Base-by-base conservation (phyloP, 148 eudicot genomes). In the Euryodendron excelsum region DNA sequence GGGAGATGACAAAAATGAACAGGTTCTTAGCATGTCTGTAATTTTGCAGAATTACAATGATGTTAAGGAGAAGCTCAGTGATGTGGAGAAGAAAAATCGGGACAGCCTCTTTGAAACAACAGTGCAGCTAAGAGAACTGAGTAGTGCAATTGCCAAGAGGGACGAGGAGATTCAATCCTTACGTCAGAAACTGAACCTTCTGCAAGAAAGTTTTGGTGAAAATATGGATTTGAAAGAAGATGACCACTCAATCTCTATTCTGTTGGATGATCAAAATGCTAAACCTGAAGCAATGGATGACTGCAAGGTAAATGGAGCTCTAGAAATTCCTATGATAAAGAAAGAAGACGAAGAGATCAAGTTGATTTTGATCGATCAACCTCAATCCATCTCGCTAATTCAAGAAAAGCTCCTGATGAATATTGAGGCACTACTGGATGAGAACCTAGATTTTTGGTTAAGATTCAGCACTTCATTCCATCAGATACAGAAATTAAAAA, bases 371-470 rank as follows among this genome's bases (percentile, higher is more conserved):
- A 47, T 80, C 1, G 73, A 80, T 39, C 72, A 82, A 36, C 75
- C 73, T 45, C 77, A 74, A 56, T 62, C 80, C 18, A 44, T 88
- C 34, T 96, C 99, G 9, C 81, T 81, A 1, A 71, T 84, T 33
- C 98, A 96, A 77, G 93, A 89, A 69, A 92, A 88, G 79, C 87
- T 96, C 20, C 87, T 93, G 62, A 84, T 76, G 59, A 87, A 85
- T 37, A 93, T 93, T 8, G 95, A 93, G 81, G 88, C 90, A 56
- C 80, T 96, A 74, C 83, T 96, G 8, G 98, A 96, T 39, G 92
- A 90, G 79, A 93, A 93, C 72, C 81, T 96, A 74, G 95, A 90
- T 67, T 92, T 92, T 84, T 94, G 97, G 98, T 75, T 94, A 59
- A 87, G 97, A 75, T 91, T 96, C 78, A 93, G 99, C 78, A 80